Conservation (phyloP, 163 green algal genomes). For the Scenedesmus sp. region DNA sequence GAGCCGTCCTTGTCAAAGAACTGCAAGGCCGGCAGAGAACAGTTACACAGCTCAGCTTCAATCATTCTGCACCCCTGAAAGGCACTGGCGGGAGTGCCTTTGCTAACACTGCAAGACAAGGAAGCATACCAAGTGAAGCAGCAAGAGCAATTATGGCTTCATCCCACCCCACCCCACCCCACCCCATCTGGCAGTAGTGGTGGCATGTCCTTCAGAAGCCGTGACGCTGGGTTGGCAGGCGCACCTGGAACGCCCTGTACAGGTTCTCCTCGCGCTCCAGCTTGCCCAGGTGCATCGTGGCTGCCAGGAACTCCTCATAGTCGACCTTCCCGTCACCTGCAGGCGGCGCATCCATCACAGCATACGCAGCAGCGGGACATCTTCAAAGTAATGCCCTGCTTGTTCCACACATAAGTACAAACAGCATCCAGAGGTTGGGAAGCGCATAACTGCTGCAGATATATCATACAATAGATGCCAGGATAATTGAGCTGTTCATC, state of each 20-base stretch:
- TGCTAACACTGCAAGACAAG: background rate
- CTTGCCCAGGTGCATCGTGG: slow-evolving; percentile 89
- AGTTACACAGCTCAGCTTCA: background rate
- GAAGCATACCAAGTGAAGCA: background rate
- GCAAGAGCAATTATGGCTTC: no score
- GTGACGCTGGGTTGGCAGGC: background rate
- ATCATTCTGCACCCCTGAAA: no score
- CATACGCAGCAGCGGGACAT: background rate
- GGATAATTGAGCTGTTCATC: background rate
- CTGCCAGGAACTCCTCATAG: slow-evolving; percentile 95
- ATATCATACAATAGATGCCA: no score
- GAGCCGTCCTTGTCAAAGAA: slow-evolving; percentile 85
- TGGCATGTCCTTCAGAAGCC: background rate
- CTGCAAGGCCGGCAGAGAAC: slow-evolving; percentile 10
- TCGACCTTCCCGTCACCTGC: slow-evolving; percentile 76
- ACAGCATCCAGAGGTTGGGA: no score
- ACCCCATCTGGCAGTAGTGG: background rate
- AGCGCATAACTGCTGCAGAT: background rate
- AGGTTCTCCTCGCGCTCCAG: slow-evolving; percentile 80
- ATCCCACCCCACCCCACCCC: no score
- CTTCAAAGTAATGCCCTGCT: no score
- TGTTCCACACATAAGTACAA: no score
- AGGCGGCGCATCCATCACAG: background rate
- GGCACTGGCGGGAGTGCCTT: background rate
- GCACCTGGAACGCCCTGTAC: slow-evolving; percentile 72